Evolutionary conservation across 345 rosid genomes (phyloP).

Genomic region (Moricandia arvensis): DNA sequence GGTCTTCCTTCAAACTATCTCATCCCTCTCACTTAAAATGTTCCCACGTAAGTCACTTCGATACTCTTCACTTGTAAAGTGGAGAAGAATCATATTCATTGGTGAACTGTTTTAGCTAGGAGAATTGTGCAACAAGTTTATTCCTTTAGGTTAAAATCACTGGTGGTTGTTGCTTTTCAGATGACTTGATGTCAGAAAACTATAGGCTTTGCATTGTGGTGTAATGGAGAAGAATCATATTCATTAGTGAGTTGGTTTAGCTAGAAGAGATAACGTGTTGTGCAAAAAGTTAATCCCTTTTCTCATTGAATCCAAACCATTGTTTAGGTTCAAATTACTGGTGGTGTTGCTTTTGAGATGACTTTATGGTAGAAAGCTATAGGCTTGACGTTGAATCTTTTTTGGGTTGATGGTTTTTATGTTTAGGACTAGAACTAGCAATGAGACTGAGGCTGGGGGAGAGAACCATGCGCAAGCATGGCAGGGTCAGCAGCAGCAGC

Average conservation of each 20-base stretch:
- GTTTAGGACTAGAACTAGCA: constrained; percentile 30
- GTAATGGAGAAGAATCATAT: background rate
- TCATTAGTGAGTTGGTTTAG: background rate
- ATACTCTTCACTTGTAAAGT: no score
- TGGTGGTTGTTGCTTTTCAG: background rate
- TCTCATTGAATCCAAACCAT: background rate
- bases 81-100: background rate
- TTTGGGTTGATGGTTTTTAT: background rate
- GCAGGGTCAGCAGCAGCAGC: constrained; percentile 57
- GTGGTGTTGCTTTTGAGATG: background rate
- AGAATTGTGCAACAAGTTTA: no score
- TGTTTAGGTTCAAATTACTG: background rate
- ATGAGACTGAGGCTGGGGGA: constrained; percentile 31
- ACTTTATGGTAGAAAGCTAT: background rate
- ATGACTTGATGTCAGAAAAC: background rate
- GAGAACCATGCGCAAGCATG: constrained; percentile 36
- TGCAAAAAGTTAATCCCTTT: constrained; percentile 3
- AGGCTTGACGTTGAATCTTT: background rate
- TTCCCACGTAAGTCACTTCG: constrained; percentile 98
- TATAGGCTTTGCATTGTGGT: background rate
- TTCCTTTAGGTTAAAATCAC: no score
- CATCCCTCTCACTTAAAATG: constrained; percentile 81
- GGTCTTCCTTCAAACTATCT: constrained; percentile 71
- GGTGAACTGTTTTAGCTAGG: background rate
- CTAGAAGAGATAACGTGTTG: background rate